Base-by-base conservation (phyloP, 2,329 filamentous ascomycete species). In the Ophiostoma pallidulum region DNA sequence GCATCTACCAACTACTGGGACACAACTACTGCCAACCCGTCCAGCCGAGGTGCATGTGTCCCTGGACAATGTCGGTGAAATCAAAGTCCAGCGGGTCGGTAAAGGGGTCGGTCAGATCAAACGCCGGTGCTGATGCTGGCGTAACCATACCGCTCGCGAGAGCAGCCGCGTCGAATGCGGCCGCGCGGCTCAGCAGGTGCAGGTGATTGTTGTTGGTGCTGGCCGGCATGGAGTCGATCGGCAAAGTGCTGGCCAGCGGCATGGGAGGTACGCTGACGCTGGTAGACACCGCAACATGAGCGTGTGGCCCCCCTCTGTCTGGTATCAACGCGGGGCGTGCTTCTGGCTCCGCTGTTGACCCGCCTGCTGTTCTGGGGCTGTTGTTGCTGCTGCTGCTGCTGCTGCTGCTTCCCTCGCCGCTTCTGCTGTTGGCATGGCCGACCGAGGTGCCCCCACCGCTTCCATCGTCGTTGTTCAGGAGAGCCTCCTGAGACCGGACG, bases 41-140 rank as follows among this genome's bases (percentile, higher is more conserved):
- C 32, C 43, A 45, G 1, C 43, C 43, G 1, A 45, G 16, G 9
- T 45, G 43, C 43, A 45, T 39, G 43, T 39, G 32, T 13, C 43
- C 35, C 19, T 45, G 43, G 12, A 45, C 35, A 22, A 45, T 31
- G 26, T 39, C 43, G 26, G 33, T 39, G 16, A 45, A 39, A 24
- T 45, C 43, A 32, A 45, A 38, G 28, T 45, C 43, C 13, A 45
- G 19, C 9, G 43, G 43, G n/a, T 45, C 43, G 16, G 43, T n/a
- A 35, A 39, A 37, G 13, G 43, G 43, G 14, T 45, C 43, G 4
- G 43, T 45, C 8, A 45, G 35, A 24, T 45, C 42, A 13, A 31
- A 45, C 3, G 43, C 18, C n/a, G 28, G 9, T 3, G 40, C 18
- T 16, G 18, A 4, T 4, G 40, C 16, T 12, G 40, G 40, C 28